Evolutionary conservation across 2,329 filamentous ascomycete genomes (phyloP).

Genomic region (Diplodia corticola): DNA sequence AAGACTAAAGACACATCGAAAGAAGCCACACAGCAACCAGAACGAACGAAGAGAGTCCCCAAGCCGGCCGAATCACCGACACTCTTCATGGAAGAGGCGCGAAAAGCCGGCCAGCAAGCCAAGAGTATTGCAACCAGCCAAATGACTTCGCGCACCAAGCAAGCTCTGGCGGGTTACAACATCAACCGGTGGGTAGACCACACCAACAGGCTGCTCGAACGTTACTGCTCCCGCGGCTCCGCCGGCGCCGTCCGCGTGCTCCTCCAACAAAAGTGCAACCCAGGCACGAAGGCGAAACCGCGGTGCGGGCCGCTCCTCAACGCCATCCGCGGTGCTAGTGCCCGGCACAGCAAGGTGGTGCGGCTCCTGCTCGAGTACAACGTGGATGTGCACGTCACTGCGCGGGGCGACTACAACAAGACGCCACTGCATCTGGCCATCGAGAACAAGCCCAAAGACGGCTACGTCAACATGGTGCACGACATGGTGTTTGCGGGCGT

Average conservation of each 20-base stretch:
- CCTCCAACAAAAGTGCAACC: background rate
- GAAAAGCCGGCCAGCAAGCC: background rate
- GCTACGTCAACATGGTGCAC: background rate
- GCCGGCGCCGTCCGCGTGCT: background rate
- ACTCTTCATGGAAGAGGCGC: background rate
- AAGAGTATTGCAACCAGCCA: background rate
- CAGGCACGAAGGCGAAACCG: background rate
- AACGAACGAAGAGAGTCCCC: background rate
- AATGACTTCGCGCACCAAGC: background rate
- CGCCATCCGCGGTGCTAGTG: background rate
- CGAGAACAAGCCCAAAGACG: background rate
- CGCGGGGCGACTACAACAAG: background rate
- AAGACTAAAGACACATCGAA: background rate
- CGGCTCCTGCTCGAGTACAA: background rate
- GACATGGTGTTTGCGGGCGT: background rate
- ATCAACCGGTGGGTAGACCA: background rate
- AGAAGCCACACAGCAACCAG: background rate
- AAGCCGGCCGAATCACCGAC: background rate
- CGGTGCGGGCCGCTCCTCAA: background rate
- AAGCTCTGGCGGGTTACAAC: background rate
- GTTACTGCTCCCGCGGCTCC: background rate
- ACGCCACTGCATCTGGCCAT: background rate
- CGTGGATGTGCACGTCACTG: background rate
- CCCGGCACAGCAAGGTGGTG: background rate
- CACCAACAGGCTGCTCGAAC: background rate